These are phyloP conservation scores for Citrullus mucosospermus DNA, from an alignment of 306 rosid species.

Conservation along the genomic window DNA sequence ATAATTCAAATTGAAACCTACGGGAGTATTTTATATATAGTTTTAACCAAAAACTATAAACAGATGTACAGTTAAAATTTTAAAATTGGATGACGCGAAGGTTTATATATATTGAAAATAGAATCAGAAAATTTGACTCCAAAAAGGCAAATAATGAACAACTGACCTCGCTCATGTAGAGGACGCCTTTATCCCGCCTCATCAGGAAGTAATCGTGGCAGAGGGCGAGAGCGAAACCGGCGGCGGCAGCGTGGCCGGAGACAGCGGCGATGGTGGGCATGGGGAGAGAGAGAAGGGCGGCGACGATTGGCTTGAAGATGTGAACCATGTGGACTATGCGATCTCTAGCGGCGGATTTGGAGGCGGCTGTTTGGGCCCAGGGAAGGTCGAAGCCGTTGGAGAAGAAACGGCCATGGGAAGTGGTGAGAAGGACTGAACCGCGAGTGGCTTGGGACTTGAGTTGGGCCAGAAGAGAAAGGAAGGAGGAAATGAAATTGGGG, in stretches of 20 bases:
- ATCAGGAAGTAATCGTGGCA: constrained; percentile 54
- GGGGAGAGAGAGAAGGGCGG: constrained; percentile 51
- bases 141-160: no score
- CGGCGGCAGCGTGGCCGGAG: constrained; percentile 56
- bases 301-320: constrained; percentile 34
- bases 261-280: constrained; percentile 71
- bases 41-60: no score
- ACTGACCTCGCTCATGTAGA: constrained; percentile 60
- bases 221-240: constrained; percentile 43
- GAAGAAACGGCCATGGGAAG: constrained; percentile 53
- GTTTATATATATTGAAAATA: no score
- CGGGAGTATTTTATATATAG: no score
- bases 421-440: constrained; percentile 63
- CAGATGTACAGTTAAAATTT: no score
- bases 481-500: constrained; percentile 34
- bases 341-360: constrained; percentile 20
- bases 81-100: no score
- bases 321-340: constrained; percentile 38
- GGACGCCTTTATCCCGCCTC: constrained; percentile 49
- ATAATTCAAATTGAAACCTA: no score
- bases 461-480: constrained; percentile 30
- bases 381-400: constrained; percentile 68
- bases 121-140: no score
- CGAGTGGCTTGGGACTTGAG: constrained; percentile 33
- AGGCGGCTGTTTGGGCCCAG: constrained; percentile 43